Evolutionary conservation across 148 eudicot species (phyloP).

Genomic region (Gaultheria prostrata): DNA sequence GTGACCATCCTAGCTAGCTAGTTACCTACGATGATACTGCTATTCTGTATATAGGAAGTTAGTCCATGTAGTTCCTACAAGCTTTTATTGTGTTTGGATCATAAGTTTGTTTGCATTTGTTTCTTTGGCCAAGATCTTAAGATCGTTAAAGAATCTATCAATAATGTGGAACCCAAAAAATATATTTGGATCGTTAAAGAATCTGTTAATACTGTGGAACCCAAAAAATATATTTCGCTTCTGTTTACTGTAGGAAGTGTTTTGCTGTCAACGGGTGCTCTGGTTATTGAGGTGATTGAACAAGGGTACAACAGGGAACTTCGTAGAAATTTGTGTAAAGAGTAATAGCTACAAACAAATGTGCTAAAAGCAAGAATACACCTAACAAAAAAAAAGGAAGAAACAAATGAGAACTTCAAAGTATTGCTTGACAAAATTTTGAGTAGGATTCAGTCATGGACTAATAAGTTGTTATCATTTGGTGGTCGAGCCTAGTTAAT

Average conservation of each 20-base stretch:
- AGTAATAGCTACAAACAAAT: slow-evolving; percentile 2
- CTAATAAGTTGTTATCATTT: no score
- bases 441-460: no score
- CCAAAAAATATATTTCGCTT: not conserved
- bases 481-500: no score
- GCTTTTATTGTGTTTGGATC: not conserved
- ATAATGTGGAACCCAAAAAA: not conserved
- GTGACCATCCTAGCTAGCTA: no score
- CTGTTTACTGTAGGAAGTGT: not conserved
- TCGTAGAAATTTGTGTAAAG: not conserved
- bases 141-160: not conserved
- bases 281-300: not conserved
- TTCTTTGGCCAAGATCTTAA: not conserved
- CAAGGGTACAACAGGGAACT: slow-evolving; percentile 3
- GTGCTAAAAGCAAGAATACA: not conserved
- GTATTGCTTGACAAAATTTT: no score
- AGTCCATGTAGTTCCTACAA: no score
- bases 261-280: not conserved
- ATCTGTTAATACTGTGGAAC: not conserved
- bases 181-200: no score
- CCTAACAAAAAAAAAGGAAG: not conserved
- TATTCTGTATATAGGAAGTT: no score
- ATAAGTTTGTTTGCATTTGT: not conserved
- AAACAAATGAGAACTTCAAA: no score
- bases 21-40: not conserved